These are phyloP conservation scores for Rhizophora apiculata DNA, from an alignment of 345 rosid species.

Conservation along the genomic window DNA sequence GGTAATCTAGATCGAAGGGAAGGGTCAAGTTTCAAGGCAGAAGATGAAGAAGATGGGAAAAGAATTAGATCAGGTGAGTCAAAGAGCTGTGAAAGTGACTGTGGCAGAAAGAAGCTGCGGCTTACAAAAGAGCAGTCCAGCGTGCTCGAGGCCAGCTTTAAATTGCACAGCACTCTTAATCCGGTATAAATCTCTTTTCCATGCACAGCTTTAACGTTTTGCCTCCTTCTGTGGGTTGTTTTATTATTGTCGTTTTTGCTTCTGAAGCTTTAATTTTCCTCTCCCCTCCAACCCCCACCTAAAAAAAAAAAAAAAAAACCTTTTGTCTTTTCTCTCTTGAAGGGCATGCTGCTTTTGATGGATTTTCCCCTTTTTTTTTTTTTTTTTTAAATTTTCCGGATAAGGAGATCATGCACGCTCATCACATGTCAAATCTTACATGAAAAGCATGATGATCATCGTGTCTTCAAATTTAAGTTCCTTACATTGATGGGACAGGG, in stretches of 20 bases:
- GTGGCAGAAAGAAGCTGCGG: constrained; percentile 44
- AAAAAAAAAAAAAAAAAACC: too few species aligned
- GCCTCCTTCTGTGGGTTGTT: not conserved
- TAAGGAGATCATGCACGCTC: too few species aligned
- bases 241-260: not conserved
- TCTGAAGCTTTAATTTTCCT: too few species aligned
- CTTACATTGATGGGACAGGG: too few species aligned
- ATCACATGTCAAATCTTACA: too few species aligned
- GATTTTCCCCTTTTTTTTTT: too few species aligned
- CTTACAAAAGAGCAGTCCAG: constrained; percentile 38
- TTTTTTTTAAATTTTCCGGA: too few species aligned
- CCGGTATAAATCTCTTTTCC: constrained; percentile 31
- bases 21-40: constrained; percentile 34
- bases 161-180: constrained; percentile 34
- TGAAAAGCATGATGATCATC: too few species aligned
- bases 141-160: constrained; percentile 45
- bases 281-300: too few species aligned
- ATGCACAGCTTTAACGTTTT: not conserved
- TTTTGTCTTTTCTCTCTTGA: too few species aligned
- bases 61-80: not conserved
- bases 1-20: constrained; percentile 49
- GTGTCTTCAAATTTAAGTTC: too few species aligned
- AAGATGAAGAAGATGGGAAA: constrained; percentile 38
- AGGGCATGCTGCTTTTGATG: too few species aligned
- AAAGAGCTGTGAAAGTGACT: constrained; percentile 50